Evolutionary conservation across 805 yeast species (phyloP), one percentile per base, ranked within the genome.

Genomic region (Monosporozyma aerobia): DNA sequence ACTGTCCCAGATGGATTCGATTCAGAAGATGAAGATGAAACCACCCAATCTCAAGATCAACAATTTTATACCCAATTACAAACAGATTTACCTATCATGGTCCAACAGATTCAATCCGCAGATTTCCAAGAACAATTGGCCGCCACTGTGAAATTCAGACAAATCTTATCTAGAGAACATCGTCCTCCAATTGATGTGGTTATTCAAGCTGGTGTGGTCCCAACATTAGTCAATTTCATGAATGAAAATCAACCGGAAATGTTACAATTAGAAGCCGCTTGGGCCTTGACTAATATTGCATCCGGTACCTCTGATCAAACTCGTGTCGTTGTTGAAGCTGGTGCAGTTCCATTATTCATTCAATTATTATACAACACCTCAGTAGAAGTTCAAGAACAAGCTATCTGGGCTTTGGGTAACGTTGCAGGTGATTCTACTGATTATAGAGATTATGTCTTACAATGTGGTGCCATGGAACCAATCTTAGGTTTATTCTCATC

Each of bases 241-340:
- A 74, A 76, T 54, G 77, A 78, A 54, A 76, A 80, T 51, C 90
- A 87, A 59, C 87, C 90, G 3, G 90, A 87, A 63, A 81, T 87
- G 77, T 77, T 94, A 62, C 98, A 92, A 73, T 80, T 94, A 63
- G 99, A 94, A 75, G 96, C 98, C 11, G 97, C 99, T 8, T 94
- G 99, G 99, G 98, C 98, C n/a, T 79, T 94, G 61, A 94, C 99
- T 49, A 94, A 94, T 69, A 92, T 94, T 69, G 98, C 98, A 23
- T 88, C 97, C 3, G 99, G 99, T 57, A 76, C 85, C 50, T 81
- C 95, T 44, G 85, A 81, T 48, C 98, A 94, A 72, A 94, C 99
- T 22, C 80, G 79, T 62, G 83, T 84, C 44, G 98, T 94, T 52
- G 94, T 94, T 53, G 92, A 90, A 57, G 83, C 92, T 3, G 95